These are phyloP conservation scores for Patellaria atrata DNA, from an alignment of 495 filamentous ascomycete genomes.

Conservation along the genomic window DNA sequence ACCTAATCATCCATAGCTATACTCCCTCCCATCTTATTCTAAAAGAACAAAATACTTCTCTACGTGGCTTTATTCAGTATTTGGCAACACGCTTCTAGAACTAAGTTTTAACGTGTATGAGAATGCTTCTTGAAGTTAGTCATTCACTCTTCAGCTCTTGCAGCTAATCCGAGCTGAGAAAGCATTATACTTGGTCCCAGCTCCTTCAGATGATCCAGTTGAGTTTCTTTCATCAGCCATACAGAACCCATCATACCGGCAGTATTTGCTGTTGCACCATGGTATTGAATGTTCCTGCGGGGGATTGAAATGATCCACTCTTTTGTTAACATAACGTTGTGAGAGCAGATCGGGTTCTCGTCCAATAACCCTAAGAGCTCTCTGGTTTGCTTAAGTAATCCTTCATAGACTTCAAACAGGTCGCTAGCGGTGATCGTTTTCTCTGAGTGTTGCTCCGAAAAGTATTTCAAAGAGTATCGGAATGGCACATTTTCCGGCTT, in stretches of 20 bases:
- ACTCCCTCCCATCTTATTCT: too few species aligned
- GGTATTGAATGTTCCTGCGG: conserved; percentile 4
- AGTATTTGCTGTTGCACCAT: conserved; percentile 7
- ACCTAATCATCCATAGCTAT: too few species aligned
- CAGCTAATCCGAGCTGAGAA: too few species aligned
- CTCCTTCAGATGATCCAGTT: too few species aligned
- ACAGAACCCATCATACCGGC: conserved; percentile 10
- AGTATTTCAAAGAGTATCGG: conserved; percentile 4
- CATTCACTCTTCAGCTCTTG: too few species aligned
- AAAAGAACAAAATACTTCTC: too few species aligned
- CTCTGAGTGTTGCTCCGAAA: conserved; percentile 4
- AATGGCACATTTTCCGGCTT: conserved; percentile 2
- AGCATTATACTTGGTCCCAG: too few species aligned
- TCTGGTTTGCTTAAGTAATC: conserved; percentile 4
- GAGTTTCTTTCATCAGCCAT: too few species aligned
- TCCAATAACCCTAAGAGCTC: conserved; percentile 2
- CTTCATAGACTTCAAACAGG: conserved; percentile 1
- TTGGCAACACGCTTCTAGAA: too few species aligned
- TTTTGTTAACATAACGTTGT: conserved; percentile 11
- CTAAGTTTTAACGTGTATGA: too few species aligned
- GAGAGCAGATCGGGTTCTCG: conserved; percentile 2
- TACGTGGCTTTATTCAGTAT: too few species aligned
- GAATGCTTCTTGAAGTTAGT: too few species aligned
- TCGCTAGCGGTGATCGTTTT: background rate
- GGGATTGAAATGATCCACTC: conserved; percentile 11